Evolutionary conservation across 495 filamentous ascomycete species (phyloP).

Genomic region (Neurospora sp.): DNA sequence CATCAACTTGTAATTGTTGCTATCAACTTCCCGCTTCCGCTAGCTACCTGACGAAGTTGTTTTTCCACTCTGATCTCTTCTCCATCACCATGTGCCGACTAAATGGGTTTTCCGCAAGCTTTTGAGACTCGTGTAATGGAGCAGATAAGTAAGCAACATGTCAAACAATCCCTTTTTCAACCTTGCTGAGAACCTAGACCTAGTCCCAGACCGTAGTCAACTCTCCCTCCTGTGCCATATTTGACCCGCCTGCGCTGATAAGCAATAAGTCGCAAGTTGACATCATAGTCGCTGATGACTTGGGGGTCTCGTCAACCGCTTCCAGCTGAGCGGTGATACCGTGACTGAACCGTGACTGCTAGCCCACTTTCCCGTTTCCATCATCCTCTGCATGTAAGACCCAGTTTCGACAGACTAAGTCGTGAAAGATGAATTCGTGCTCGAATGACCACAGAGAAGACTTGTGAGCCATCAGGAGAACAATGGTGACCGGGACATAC

Average conservation of each 20-base stretch:
- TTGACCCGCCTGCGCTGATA: background rate
- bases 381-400: background rate
- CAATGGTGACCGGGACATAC: fast-evolving
- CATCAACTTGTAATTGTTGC: background rate
- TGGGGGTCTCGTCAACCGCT: background rate
- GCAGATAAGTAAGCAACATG: background rate
- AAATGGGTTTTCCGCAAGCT: fast-evolving
- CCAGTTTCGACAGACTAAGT: no score
- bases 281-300: background rate
- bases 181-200: background rate
- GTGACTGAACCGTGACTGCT: background rate
- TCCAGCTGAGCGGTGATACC: background rate
- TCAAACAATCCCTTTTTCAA: background rate
- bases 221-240: background rate
- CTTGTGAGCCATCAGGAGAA: background rate
- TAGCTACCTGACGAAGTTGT: background rate
- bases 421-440: no score
- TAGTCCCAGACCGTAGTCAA: background rate
- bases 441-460: background rate
- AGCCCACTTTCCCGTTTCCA: background rate
- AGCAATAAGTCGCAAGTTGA: background rate
- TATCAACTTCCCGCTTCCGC: background rate
- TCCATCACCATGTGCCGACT: background rate
- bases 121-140: fast-evolving
- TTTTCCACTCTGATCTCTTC: background rate